phyloP scores from a whole-genome alignment of 345 rosid genomes.

The Gossypium bickii region DNA sequence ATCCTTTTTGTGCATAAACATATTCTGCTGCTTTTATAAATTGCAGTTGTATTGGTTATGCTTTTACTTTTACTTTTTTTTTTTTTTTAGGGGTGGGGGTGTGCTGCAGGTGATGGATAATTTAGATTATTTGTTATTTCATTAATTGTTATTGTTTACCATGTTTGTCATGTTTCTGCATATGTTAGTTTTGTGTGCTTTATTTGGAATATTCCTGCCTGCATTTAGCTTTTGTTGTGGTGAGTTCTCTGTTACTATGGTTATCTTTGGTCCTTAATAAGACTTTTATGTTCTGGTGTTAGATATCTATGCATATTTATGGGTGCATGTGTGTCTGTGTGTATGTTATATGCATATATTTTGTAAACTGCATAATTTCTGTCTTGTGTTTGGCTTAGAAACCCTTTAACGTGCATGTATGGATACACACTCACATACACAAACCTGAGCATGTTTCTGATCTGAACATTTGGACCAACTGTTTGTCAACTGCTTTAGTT shows the following conservation, averaged over 20 bases:
- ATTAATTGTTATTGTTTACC: not conserved
- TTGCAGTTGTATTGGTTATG: not conserved
- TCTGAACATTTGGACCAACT: slow-evolving; percentile 4
- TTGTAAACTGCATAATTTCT: not conserved
- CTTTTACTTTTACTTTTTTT: not conserved
- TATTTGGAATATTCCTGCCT: not conserved
- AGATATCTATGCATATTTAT: too few species aligned
- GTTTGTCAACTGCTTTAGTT: not conserved
- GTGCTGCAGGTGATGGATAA: not conserved
- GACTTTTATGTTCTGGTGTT: not conserved
- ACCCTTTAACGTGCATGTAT: not conserved
- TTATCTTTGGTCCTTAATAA: not conserved
- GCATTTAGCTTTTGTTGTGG: not conserved
- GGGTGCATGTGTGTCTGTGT: too few species aligned
- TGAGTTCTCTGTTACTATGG: not conserved
- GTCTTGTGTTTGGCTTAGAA: not conserved
- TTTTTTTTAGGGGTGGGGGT: not conserved
- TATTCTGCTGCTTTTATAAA: not conserved
- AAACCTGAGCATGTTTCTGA: not conserved
- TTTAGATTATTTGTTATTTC: not conserved
- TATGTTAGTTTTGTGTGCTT: not conserved
- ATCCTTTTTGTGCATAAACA: not conserved
- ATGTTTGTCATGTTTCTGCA: not conserved
- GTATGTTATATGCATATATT: not conserved
- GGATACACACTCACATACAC: not conserved